phyloP scores from a whole-genome alignment of 805 yeast species.

The Metschnikowia corniflorae region DNA sequence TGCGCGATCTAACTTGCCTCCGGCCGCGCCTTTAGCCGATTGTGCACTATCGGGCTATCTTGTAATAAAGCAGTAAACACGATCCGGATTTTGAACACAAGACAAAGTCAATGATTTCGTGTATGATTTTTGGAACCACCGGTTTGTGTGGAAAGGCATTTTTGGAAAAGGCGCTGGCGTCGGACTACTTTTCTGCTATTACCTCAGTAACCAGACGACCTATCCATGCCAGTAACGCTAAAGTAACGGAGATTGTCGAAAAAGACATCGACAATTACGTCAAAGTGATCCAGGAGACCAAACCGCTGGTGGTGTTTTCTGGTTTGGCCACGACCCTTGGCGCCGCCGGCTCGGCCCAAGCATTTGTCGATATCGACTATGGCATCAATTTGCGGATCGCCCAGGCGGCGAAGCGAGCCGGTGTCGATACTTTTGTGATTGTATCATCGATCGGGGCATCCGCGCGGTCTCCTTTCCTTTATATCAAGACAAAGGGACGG shows the following conservation, averaged over 20 bases:
- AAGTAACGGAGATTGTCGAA: slow-evolving; percentile 40
- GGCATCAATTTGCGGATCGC: slow-evolving; percentile 70
- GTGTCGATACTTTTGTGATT: slow-evolving; percentile 64
- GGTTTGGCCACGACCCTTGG: slow-evolving; percentile 19
- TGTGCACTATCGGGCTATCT: no score
- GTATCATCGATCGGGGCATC: slow-evolving; percentile 68
- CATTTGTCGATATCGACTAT: slow-evolving; percentile 68
- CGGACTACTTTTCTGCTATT: slow-evolving; percentile 37
- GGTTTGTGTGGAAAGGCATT: slow-evolving; percentile 70
- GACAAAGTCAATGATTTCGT: slow-evolving; percentile 12
- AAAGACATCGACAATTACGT: slow-evolving; percentile 52
- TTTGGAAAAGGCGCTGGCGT: slow-evolving; percentile 41
- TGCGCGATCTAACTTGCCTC: no score
- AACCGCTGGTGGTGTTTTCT: slow-evolving; percentile 15
- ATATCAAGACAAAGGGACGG: slow-evolving; percentile 68
- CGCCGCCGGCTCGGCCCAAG: slow-evolving; percentile 60
- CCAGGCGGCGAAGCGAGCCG: slow-evolving; percentile 66
- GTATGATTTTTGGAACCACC: slow-evolving; percentile 59
- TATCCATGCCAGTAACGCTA: slow-evolving; percentile 28
- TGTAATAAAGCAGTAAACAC: no score
- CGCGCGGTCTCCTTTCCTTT: slow-evolving; percentile 53
- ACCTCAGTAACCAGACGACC: slow-evolving; percentile 52
- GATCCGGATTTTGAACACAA: no score
- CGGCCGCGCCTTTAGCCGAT: no score
- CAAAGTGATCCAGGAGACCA: slow-evolving; percentile 8